Percentiles rank a stretch among this genome's conserved stretches.
Evolutionary conservation across 164 flowering plant genomes (phyloP).

Genomic region (Kalanchoe fedtschenkoi): DNA sequence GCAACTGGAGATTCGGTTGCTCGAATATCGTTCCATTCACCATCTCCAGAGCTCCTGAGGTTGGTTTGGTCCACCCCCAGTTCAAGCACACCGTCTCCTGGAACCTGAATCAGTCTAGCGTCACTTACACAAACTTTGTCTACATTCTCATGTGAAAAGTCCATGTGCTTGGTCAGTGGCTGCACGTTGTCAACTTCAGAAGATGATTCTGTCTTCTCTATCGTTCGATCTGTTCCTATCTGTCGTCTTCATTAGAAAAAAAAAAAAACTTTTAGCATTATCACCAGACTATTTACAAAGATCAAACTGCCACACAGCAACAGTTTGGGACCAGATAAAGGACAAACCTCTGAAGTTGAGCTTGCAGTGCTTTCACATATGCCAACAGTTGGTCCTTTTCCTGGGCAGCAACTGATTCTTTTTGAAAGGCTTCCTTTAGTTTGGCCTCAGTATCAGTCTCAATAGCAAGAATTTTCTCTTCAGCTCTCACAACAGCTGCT

Average conservation of each 20-base stretch:
- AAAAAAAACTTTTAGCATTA: not conserved
- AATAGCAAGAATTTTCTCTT: conserved; percentile 75
- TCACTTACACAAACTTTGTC: conserved; percentile 86
- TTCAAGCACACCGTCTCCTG: conserved; percentile 34
- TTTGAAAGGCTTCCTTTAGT: conserved; percentile 60
- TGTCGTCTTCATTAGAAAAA: conserved; percentile 48
- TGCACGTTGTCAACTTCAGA: conserved; percentile 25
- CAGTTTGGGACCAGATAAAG: not conserved
- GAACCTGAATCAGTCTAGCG: conserved; percentile 38
- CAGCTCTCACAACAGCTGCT: conserved; percentile 84
- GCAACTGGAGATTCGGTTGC: conserved; percentile 62
- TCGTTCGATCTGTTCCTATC: conserved; percentile 47
- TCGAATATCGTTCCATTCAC: conserved; percentile 81
- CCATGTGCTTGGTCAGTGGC: conserved; percentile 69
- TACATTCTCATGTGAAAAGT: conserved; percentile 64
- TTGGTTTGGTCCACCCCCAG: conserved; percentile 30
- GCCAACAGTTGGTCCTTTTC: conserved; percentile 74
- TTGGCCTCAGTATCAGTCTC: conserved; percentile 69
- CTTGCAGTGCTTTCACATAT: conserved; percentile 51
- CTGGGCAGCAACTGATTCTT: conserved; percentile 49
- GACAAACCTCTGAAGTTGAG: conserved; percentile 71
- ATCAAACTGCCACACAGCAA: not conserved
- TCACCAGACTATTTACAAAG: no score
- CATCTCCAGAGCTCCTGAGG: conserved; percentile 38
- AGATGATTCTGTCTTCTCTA: conserved; percentile 56